Percentiles rank a stretch among this genome's conserved stretches.
These are phyloP conservation scores for Albugo laibachii DNA, from an alignment of 352 stramenopile species.

Conservation along the genomic window DNA sequence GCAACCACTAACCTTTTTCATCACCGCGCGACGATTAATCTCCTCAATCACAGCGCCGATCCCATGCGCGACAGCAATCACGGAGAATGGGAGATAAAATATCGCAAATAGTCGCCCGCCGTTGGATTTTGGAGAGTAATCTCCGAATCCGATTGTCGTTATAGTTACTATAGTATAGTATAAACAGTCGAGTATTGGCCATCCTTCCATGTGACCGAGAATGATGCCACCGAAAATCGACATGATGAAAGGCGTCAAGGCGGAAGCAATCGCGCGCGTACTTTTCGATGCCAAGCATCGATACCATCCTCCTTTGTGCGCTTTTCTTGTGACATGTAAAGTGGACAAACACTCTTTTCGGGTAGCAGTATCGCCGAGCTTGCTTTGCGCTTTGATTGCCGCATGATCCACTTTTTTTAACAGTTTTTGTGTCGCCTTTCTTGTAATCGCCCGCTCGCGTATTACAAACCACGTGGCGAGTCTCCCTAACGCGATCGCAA, in stretches of 20 bases:
- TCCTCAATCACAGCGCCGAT: slow-evolving; percentile 51
- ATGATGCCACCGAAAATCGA: slow-evolving; percentile 31
- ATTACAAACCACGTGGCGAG: slow-evolving; percentile 30
- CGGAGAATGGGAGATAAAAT: slow-evolving; percentile 54
- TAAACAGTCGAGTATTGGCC: slow-evolving; percentile 65
- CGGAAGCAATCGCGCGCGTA: slow-evolving; percentile 25
- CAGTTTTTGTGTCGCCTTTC: slow-evolving; percentile 27
- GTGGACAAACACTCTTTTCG: neutral
- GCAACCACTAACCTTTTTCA: slow-evolving; percentile 16
- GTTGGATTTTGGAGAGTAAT: slow-evolving; percentile 41
- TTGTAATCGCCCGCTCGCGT: slow-evolving; percentile 30
- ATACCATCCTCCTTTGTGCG: slow-evolving; percentile 12
- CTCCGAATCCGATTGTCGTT: slow-evolving; percentile 77
- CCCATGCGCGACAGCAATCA: slow-evolving; percentile 38
- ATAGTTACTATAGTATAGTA: slow-evolving; percentile 85
- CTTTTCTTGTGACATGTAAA: neutral
- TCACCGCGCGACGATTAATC: slow-evolving; percentile 25
- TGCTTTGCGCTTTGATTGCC: slow-evolving; percentile 5
- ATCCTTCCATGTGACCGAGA: slow-evolving; percentile 33
- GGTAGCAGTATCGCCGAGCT: neutral
- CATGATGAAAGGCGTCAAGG: slow-evolving; percentile 21
- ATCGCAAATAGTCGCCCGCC: slow-evolving; percentile 58
- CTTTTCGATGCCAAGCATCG: slow-evolving; percentile 23
- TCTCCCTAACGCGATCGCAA: slow-evolving; percentile 36
- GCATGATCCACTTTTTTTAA: slow-evolving; percentile 26